Conservation (phyloP, 345 rosid genomes). For the Eucalyptus tenuipes region DNA sequence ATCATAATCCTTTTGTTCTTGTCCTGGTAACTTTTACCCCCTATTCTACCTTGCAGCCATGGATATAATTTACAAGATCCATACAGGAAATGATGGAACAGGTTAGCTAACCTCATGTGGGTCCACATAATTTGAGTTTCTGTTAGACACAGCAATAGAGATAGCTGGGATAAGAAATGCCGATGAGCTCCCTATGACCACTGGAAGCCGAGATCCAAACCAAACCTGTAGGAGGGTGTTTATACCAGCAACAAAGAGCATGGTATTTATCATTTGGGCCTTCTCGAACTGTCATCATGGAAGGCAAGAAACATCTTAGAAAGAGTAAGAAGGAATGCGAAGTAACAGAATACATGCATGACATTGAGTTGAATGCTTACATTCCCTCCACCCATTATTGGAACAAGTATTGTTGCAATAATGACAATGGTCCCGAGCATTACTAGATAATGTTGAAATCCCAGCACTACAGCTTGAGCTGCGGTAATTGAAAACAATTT, state of each 20-base stretch:
- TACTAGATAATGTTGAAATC: conserved; percentile 90
- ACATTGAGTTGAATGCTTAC: conserved; percentile 20
- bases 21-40: background rate
- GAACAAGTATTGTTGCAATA: conserved; percentile 56
- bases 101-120: conserved; percentile 41
- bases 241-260: conserved; percentile 68
- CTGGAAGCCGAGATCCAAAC: conserved; percentile 79
- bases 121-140: conserved; percentile 10
- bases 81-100: background rate
- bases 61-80: background rate
- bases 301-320: background rate
- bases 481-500: conserved; percentile 5
- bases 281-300: conserved; percentile 45
- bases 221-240: conserved; percentile 60
- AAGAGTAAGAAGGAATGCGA: background rate
- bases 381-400: conserved; percentile 79
- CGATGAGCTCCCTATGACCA: conserved; percentile 71
- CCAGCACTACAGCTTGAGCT: conserved; percentile 58
- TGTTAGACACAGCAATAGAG: conserved; percentile 45
- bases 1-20: background rate
- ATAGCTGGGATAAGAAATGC: conserved; percentile 61
- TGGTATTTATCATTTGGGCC: conserved; percentile 64
- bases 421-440: conserved; percentile 83
- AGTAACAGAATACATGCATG: background rate
- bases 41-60: background rate